A percentile compares a stretch with the other conserved stretches of the same genome.
Conservation (phyloP, 306 rosid species). For the Geum urbanum region DNA sequence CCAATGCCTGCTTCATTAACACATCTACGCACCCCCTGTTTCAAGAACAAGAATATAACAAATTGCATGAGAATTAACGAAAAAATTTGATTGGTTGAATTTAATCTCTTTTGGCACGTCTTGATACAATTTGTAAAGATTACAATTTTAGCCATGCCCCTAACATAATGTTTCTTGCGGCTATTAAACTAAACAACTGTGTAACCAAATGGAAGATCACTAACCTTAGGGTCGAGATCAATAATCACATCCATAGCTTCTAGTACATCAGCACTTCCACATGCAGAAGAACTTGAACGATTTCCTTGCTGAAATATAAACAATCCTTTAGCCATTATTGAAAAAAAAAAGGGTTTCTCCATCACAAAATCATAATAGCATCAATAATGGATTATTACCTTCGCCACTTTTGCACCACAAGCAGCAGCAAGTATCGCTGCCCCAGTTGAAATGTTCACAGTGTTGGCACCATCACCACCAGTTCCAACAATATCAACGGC, state of each 20-base stretch:
- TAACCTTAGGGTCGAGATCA: constrained; percentile 77
- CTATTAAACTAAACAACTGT: not conserved
- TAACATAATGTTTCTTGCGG: not conserved
- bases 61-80: constrained; percentile 6
- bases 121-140: not conserved
- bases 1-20: constrained; percentile 82
- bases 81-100: too few species aligned
- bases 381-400: constrained; percentile 38
- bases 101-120: not conserved
- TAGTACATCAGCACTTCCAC: constrained; percentile 97
- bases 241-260: constrained; percentile 70
- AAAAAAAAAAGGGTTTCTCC: not conserved
- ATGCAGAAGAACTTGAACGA: constrained; percentile 90
- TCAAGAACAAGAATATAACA: constrained; percentile 20
- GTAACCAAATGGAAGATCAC: constrained; percentile 8
- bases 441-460: constrained; percentile 90
- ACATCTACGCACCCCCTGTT: constrained; percentile 70
- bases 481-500: constrained; percentile 97
- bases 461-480: constrained; percentile 93
- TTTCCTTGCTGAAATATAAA: constrained; percentile 72
- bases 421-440: constrained; percentile 93
- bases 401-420: constrained; percentile 90
- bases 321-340: not conserved
- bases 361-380: not conserved
- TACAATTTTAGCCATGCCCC: not conserved